Base-by-base conservation (phyloP, 345 rosid species). In the Aegle marmelos region DNA sequence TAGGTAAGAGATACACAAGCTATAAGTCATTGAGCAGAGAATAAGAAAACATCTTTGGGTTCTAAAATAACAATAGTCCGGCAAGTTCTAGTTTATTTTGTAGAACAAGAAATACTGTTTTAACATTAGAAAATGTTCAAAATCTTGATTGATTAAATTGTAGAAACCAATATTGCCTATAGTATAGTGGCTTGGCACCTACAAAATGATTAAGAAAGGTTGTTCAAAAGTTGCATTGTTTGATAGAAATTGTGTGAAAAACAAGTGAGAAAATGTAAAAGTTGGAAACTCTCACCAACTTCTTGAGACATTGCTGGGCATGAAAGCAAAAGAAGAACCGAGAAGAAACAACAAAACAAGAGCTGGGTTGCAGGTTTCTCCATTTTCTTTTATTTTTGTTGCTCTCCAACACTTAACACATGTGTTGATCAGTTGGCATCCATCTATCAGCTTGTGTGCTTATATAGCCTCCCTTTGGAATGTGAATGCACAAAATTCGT, bases 271-370 rank as follows among this genome's bases (percentile, higher is more conserved):
- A 65, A 34, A 65, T 7, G 45, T 33, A 65, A 19, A 63, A 63
- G 66, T 17, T 5, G 48, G 27, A 39, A 9, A 65, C 22, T 31
- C 73, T 81, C 66, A 89, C 92, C 90, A 14, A 83, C 84, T 87
- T 87, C 90, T 68, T 84, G 80, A 27, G 87, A 83, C 48, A 65
- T 28, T 64, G 70, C 33, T 4, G 77, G 76, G 54, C 9, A 16
- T 10, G 76, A 22, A 57, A 66, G 78, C 24, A 78, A 36, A 28
- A 78, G 36, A 45, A 86, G 79, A 65, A 70, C 50, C 48, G 81
- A n/a, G 69, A 80, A 74, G 81, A 82, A 63, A 65, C 72, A 31
- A 80, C 63, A 65, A 27, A 69, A 45, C 9, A 83, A 53, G 74
- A 79, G 28, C 30, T 61, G 79, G 68, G 36, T 72, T 70, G 79